These are phyloP conservation scores for Scheffersomyces insectosa DNA, from an alignment of 1,139 yeast species.

Conservation along the genomic window DNA sequence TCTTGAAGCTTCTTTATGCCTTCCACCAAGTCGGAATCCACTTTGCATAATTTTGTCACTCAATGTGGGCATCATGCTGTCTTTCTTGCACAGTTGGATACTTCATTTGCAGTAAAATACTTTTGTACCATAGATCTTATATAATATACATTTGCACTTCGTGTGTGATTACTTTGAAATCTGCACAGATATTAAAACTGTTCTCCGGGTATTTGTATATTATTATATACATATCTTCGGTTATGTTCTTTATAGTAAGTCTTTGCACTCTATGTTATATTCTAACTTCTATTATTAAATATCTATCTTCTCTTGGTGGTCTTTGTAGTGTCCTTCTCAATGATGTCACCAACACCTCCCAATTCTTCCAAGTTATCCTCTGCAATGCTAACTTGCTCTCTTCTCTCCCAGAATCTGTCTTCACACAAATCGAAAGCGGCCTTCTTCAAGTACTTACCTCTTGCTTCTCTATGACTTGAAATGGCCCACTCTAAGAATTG, in stretches of 20 bases:
- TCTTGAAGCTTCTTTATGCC: conserved; percentile 80
- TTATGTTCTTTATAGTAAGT: not conserved
- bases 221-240: not conserved
- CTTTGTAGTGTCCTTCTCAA: conserved; percentile 72
- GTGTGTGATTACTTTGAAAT: too few species aligned
- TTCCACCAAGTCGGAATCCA: conserved; percentile 98
- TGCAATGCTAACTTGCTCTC: conserved; percentile 85
- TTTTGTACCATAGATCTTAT: too few species aligned
- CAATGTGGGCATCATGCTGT: not conserved
- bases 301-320: conserved; percentile 39
- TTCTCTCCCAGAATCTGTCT: conserved; percentile 98
- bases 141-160: too few species aligned
- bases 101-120: too few species aligned
- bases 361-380: conserved; percentile 88
- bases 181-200: too few species aligned
- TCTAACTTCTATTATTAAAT: not conserved
- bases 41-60: conserved; percentile 59
- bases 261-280: conserved; percentile 4
- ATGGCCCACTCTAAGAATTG: conserved; percentile 91
- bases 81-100: too few species aligned
- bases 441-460: conserved; percentile 88
- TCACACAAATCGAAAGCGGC: conserved; percentile 90
- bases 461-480: conserved; percentile 78
- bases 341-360: conserved; percentile 88
- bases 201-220: too few species aligned